These are phyloP conservation scores for Aureoboletus auriporus DNA, from an alignment of 768 basidiomycete species.

Conservation along the genomic window DNA sequence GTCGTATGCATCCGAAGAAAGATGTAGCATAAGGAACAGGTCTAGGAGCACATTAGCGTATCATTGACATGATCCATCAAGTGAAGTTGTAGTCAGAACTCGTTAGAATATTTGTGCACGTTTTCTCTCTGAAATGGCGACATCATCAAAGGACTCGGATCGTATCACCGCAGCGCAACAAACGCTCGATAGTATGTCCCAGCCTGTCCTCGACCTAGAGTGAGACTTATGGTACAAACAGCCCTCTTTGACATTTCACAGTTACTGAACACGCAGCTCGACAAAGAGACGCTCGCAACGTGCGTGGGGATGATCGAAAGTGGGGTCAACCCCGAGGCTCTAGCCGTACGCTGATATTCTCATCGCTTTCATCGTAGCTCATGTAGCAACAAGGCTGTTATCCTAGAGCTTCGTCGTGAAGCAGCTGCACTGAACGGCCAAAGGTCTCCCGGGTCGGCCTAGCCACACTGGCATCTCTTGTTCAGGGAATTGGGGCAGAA, in stretches of 20 bases:
- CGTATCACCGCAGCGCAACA: constrained; percentile 61
- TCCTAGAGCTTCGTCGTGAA: constrained; percentile 80
- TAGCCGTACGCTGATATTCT: constrained; percentile 58
- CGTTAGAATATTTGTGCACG: too few species aligned
- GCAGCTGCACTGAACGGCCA: constrained; percentile 37
- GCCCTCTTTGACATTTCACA: constrained; percentile 87
- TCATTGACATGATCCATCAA: too few species aligned
- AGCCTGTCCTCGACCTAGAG: background rate
- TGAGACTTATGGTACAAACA: constrained; percentile 28
- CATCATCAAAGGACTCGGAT: constrained; percentile 52
- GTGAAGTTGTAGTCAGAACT: too few species aligned
- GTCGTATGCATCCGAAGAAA: too few species aligned
- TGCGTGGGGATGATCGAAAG: constrained; percentile 91
- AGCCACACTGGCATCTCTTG: constrained; percentile 11
- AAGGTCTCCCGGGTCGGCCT: constrained; percentile 12
- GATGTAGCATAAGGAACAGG: too few species aligned
- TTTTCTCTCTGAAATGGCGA: constrained; percentile 3
- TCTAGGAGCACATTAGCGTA: too few species aligned
- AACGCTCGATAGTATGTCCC: constrained; percentile 62
- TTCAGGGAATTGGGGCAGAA: constrained; percentile 8
- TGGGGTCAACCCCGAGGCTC: constrained; percentile 87
- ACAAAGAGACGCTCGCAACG: constrained; percentile 88
- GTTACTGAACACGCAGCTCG: constrained; percentile 79
- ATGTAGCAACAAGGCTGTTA: constrained; percentile 56
- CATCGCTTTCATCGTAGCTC: background rate